Base-by-base conservation (phyloP, 23 red algal species). In the Agarophyton chilense region DNA sequence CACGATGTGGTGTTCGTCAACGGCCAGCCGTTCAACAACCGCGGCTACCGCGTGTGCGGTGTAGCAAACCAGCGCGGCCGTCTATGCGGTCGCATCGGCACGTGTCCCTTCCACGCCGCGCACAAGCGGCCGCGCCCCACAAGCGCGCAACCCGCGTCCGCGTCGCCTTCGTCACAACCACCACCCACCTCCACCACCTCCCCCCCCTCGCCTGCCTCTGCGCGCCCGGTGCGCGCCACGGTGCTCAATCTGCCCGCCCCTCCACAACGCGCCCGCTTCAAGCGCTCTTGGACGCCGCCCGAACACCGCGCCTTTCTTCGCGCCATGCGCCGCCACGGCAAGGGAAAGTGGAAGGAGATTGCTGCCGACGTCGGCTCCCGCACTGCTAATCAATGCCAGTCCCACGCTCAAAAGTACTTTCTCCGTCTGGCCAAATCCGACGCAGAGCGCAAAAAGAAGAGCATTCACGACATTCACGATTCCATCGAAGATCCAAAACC, bases 321-420 rank as follows among this genome's bases (percentile, higher is more conserved):
- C 53, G 97, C 93, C 21, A 70, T 99, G 60, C 57, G 64, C 39
- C 35, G 39, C 3, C 90, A 81, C 61, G 97, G 94, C 17, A 82
- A 88, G 42, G 96, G 96, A 34, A 92, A 96, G 32, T 99, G 97
- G 97, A 99, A 92, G 78, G 77, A 96, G 29, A 93, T 99, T n/a
- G 93, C 91, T 39, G 93, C 50, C 40, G 83, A 86, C n/a, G 97
- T 99, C 10, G 90, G 66, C 51, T 94, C 97, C 0, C 81, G 97
- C 32, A 99, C 49, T 54, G 97, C 91, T 1, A 88, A 81, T 29
- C 97, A 99, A 76, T 96, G 93, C 52, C 93, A 96, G 78, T 94
- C 90, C 1, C 97, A 99, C 63, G 97, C 97, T 40, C 93, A 96
- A 70, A 99, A 99, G 82, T 99, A 94, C 76, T 99, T 92, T 68